These are phyloP conservation scores for Strigomonas culicis DNA, from an alignment of 208 protist genomes.

Conservation along the genomic window DNA sequence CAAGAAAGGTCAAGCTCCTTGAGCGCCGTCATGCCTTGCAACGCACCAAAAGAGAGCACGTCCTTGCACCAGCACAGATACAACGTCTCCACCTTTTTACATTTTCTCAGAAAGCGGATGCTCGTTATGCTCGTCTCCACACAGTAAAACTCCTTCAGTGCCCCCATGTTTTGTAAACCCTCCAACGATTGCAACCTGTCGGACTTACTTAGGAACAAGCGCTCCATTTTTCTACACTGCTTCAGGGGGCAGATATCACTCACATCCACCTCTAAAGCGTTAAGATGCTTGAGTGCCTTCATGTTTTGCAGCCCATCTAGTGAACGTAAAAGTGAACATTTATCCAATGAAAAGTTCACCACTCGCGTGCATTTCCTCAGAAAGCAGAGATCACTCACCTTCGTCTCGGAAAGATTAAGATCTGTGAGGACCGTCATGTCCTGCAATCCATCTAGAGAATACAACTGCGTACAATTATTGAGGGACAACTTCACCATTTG, in stretches of 20 bases:
- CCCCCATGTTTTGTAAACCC: too few species aligned
- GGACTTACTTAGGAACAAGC: too few species aligned
- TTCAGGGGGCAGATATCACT: too few species aligned
- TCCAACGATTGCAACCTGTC: too few species aligned
- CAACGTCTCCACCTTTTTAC: neutral
- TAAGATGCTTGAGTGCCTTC: neutral
- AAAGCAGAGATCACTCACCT: too few species aligned
- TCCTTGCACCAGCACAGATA: constrained; percentile 13
- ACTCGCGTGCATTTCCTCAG: neutral
- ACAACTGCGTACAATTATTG: too few species aligned
- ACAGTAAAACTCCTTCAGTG: neutral
- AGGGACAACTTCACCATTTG: too few species aligned
- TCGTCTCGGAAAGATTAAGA: neutral
- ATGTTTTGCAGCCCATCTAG: neutral
- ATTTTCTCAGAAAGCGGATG: neutral
- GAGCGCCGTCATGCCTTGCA: too few species aligned
- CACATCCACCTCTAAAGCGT: too few species aligned
- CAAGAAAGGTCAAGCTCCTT: too few species aligned
- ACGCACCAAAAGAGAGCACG: constrained; percentile 11
- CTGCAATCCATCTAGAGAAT: too few species aligned
- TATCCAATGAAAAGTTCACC: neutral
- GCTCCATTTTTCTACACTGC: too few species aligned
- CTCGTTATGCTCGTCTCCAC: constrained; percentile 3
- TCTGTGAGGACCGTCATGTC: neutral
- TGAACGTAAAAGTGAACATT: neutral